Evolutionary conservation across 305 asterid species (phyloP), one percentile per base, ranked within the genome.

Genomic region (Fraxinus velutina): DNA sequence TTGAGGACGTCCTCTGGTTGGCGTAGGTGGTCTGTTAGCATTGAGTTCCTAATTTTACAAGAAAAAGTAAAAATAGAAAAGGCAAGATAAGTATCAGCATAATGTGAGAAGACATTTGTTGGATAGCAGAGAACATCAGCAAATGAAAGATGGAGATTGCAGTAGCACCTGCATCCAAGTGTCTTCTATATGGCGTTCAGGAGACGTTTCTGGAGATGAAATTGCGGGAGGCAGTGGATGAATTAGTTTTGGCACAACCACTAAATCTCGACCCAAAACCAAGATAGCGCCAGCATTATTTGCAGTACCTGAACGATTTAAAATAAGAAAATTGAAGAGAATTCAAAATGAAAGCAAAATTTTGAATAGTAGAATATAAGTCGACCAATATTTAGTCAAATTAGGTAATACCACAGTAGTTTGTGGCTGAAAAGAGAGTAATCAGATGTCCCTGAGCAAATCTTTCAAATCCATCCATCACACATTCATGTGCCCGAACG

Each of bases 391-490:
- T 39, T 30, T 17, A 71, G 36, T 4, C 4, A 64, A 74, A 62
- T 32, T 36, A 73, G 75, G 80, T 55, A 92, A 36, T 93, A 96
- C 99, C 99, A 76, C 99, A 96, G 84, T 96, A 96, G 85, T 96
- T 96, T 78, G 97, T 94, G 82, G 98, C 99, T 19, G 99, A 96
- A 88, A 96, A 96, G 73, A 94, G 96, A 57, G 99, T 96, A 82
- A 96, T 96, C 80, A 94, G 79, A 85, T 92, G 98, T 32, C 99
- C 98, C 90, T 95, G 99, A 77, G 99, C 99, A 89, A 95, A 95
- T 85, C 98, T 91, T 88, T 96, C 99, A 78, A 96, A 96, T 81
- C 99, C 99, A 91, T 96, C 99, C 99, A 96, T 96, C 85, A 96
- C 99, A 79, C 99, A 96, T 87, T 96, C 99, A 64, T 96, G 98